Percentiles rank a stretch among this genome's conserved stretches.
Conservation (phyloP, 495 filamentous ascomycete species). For the Talaromyces liani region DNA sequence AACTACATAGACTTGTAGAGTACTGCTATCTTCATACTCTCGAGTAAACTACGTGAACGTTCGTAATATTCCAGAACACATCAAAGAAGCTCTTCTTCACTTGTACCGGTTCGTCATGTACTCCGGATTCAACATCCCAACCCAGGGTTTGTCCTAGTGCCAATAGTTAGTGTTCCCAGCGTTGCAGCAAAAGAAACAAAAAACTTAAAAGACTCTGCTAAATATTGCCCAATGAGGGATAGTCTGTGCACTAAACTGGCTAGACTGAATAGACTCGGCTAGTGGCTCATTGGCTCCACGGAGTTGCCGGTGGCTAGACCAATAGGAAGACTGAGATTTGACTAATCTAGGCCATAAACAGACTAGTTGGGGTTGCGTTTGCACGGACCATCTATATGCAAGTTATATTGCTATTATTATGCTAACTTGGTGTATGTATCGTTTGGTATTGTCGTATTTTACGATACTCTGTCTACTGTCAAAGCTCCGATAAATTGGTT, state of each 20-base stretch:
- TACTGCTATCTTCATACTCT: too few species aligned
- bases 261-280: background rate
- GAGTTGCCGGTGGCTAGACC: background rate
- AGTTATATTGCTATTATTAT: background rate
- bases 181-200: background rate
- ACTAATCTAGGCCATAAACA: background rate
- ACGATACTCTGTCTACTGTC: background rate
- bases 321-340: background rate
- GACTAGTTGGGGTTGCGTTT: background rate
- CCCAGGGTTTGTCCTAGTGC: background rate
- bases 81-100: background rate
- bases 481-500: background rate
- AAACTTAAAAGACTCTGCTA: background rate
- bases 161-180: background rate
- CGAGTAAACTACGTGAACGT: background rate
- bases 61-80: background rate
- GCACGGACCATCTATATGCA: background rate
- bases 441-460: background rate
- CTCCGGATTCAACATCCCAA: background rate
- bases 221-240: background rate
- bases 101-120: background rate
- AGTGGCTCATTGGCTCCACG: background rate
- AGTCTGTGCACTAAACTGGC: background rate
- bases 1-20: too few species aligned
- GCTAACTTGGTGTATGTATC: background rate